Percentiles rank a stretch among this genome's conserved stretches.
phyloP scores from a whole-genome alignment of 176 grass and related monocot species.

The Zea mays region Zm-B73-REFERENCE-NAM-5.0 NC_050097.1:210383501-210384000 shows the following conservation, averaged over 20 bases:
- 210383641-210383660: conserved; percentile 18
- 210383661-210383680: conserved; percentile 26
- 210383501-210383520: not conserved
- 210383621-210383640: not conserved
- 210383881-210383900: conserved; percentile 57
- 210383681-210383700: conserved; percentile 41
- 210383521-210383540: not conserved
- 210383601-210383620: conserved; percentile 38
- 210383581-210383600: conserved; percentile 19
- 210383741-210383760: not conserved
- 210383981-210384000: not conserved
- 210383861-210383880: conserved; percentile 42
- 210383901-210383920: conserved; percentile 51
- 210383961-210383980: conserved; percentile 40
- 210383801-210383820: conserved; percentile 18
- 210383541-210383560: not conserved
- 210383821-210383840: conserved; percentile 34
- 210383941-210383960: conserved; percentile 44
- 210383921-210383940: conserved; percentile 80
- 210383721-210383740: conserved; percentile 44
- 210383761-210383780: not conserved
- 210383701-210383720: conserved; percentile 47
- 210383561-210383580: not conserved
- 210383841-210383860: conserved; percentile 44
- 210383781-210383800: not conserved